Percentiles rank a stretch among this genome's conserved stretches.
phyloP scores from a whole-genome alignment of 2,329 filamentous ascomycete genomes.

The Berkeleyomyces basicola region DNA sequence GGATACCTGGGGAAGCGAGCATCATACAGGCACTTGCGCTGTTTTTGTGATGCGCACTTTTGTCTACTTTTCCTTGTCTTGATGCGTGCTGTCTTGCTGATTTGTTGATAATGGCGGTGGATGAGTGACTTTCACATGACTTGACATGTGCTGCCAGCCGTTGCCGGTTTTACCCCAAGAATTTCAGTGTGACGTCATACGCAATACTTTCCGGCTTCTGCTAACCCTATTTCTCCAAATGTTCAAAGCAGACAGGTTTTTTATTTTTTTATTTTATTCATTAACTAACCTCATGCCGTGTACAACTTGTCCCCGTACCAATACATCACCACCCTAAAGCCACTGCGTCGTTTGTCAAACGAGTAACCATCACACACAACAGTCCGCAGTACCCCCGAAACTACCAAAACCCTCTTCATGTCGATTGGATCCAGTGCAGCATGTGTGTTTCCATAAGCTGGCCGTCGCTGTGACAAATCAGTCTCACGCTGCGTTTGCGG shows the following conservation, averaged over 20 bases:
- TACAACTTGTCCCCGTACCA: too few relatives aligned
- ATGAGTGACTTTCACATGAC: background rate
- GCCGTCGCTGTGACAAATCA: background rate
- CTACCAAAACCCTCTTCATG: background rate
- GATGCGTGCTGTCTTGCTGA: background rate
- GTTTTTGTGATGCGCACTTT: background rate
- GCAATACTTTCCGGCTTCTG: background rate
- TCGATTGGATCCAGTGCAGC: background rate
- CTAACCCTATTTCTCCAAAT: background rate
- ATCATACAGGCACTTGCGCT: background rate
- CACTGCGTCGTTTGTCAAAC: too few relatives aligned
- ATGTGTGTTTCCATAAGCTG: background rate
- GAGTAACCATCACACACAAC: background rate
- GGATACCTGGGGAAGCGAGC: background rate
- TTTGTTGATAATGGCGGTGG: too few relatives aligned
- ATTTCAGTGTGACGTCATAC: background rate
- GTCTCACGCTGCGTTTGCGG: background rate
- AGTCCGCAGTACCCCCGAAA: background rate
- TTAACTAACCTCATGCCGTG: too few relatives aligned
- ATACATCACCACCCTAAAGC: too few relatives aligned
- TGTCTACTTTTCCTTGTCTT: background rate
- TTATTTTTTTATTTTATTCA: too few relatives aligned
- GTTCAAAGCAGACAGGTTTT: too few relatives aligned
- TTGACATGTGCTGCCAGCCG: background rate
- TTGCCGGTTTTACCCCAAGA: background rate